Evolutionary conservation across 495 filamentous ascomycete species (phyloP).

Genomic region (Neurospora tetrasperma): DNA sequence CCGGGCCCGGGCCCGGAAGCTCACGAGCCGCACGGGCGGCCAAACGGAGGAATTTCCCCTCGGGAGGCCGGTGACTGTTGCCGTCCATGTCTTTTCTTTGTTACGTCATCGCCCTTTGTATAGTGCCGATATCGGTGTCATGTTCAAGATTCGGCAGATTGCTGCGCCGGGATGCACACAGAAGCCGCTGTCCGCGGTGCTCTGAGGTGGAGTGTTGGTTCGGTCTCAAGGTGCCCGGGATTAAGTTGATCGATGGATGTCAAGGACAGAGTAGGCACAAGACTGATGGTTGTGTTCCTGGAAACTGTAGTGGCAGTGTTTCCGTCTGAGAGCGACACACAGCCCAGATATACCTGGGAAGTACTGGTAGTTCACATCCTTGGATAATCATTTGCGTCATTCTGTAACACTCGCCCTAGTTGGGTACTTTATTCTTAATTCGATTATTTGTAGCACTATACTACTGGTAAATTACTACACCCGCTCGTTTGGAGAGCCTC

Average conservation of each 20-base stretch:
- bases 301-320: not conserved
- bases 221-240: not conserved
- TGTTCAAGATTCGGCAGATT: not conserved
- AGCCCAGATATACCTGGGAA: not conserved
- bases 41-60: not conserved
- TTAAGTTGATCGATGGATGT: not conserved
- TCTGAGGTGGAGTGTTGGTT: not conserved
- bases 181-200: not conserved
- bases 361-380: not conserved
- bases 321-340: not conserved
- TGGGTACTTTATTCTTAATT: not conserved
- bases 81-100: not conserved
- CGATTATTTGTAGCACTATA: not conserved
- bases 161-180: not conserved
- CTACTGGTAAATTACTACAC: not conserved
- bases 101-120: not conserved
- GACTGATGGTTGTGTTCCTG: not conserved
- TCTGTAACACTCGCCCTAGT: not conserved
- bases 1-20: not conserved
- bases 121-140: not conserved
- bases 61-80: not conserved
- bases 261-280: not conserved
- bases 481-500: not conserved
- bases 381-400: not conserved
- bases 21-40: not conserved